Conservation (phyloP, 2,329 filamentous ascomycete genomes). For the Colletotrichum magnum region DNA sequence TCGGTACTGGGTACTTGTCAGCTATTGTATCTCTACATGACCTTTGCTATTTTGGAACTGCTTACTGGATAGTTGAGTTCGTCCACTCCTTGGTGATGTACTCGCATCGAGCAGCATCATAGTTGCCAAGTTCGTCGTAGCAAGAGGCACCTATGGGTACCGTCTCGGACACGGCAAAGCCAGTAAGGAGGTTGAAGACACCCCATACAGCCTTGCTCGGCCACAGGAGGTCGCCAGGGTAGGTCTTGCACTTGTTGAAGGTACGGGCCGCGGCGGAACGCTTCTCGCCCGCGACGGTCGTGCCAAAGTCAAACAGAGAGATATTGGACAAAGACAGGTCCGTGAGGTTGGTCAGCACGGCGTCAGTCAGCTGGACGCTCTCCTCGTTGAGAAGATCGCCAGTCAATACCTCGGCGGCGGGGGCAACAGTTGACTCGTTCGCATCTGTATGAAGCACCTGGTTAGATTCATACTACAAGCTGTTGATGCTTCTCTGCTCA, state of each 20-base stretch:
- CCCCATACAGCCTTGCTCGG: slow-evolving; percentile 48
- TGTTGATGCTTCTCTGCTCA: background rate
- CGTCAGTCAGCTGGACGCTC: slow-evolving; percentile 46
- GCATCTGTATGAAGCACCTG: background rate
- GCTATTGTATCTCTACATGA: background rate
- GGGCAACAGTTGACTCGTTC: slow-evolving; percentile 17
- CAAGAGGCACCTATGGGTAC: slow-evolving; percentile 51
- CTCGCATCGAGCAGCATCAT: slow-evolving; percentile 46
- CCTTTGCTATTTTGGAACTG: background rate
- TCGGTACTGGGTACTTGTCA: slow-evolving; percentile 43
- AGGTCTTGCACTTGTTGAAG: slow-evolving; percentile 52
- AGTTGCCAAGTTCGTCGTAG: slow-evolving; percentile 45
- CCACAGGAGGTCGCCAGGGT: slow-evolving; percentile 48
- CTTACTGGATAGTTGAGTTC: slow-evolving; percentile 45
- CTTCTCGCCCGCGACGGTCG: slow-evolving; percentile 14
- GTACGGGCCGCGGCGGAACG: slow-evolving; percentile 17
- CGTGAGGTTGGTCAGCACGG: slow-evolving; percentile 49
- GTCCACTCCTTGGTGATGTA: slow-evolving; percentile 47
- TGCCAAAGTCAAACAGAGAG: slow-evolving; percentile 46
- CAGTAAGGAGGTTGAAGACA: slow-evolving; percentile 50
- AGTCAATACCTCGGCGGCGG: slow-evolving; percentile 1
- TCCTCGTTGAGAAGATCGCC: slow-evolving; percentile 21
- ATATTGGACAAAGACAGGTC: slow-evolving; percentile 47
- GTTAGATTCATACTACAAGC: background rate
- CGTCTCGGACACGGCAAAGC: slow-evolving; percentile 50